These are phyloP conservation scores for Trichosporon sp. DNA, from an alignment of 1,284 basidiomycete genomes.

Conservation along the genomic window DNA sequence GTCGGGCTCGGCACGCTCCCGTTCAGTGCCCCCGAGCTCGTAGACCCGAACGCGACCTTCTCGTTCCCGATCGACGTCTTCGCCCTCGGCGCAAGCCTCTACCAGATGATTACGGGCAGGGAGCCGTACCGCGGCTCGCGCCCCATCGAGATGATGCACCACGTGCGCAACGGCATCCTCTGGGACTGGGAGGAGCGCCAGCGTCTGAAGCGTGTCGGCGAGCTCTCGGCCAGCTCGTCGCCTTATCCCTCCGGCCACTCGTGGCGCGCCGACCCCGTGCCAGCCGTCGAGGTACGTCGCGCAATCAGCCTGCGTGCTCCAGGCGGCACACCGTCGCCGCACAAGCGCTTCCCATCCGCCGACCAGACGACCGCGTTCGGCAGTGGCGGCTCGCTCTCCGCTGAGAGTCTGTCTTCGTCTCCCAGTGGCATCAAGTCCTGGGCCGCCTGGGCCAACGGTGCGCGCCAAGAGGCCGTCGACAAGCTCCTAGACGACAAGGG, in stretches of 20 bases:
- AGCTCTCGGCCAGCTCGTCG: background rate
- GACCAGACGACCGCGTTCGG: conserved; percentile 27
- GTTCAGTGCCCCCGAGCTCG: conserved; percentile 61
- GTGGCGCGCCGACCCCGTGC: background rate
- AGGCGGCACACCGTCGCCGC: conserved; percentile 32
- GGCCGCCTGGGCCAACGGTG: conserved; percentile 42
- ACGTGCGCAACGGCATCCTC: conserved; percentile 57
- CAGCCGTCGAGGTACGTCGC: conserved; percentile 1
- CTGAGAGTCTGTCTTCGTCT: conserved; percentile 3
- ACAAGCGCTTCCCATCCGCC: conserved; percentile 9
- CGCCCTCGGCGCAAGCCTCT: conserved; percentile 59
- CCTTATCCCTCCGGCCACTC: background rate
- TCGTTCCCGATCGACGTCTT: conserved; percentile 60
- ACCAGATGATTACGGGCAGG: conserved; percentile 57
- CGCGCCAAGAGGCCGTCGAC: conserved; percentile 22
- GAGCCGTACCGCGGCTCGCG: conserved; percentile 58
- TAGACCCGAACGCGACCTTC: conserved; percentile 54
- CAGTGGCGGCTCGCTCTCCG: background rate
- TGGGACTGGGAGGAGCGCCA: conserved; percentile 58
- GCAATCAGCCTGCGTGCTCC: conserved; percentile 5
- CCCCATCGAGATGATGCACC: conserved; percentile 58
- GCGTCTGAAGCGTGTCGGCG: conserved; percentile 28
- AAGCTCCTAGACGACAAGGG: conserved; percentile 18
- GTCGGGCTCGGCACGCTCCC: conserved; percentile 60
- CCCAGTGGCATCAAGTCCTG: conserved; percentile 44